A percentile compares a stretch with the other conserved stretches of the same genome.
Conservation (phyloP, 495 filamentous ascomycete species). For the Penicillium ucsense region DNA sequence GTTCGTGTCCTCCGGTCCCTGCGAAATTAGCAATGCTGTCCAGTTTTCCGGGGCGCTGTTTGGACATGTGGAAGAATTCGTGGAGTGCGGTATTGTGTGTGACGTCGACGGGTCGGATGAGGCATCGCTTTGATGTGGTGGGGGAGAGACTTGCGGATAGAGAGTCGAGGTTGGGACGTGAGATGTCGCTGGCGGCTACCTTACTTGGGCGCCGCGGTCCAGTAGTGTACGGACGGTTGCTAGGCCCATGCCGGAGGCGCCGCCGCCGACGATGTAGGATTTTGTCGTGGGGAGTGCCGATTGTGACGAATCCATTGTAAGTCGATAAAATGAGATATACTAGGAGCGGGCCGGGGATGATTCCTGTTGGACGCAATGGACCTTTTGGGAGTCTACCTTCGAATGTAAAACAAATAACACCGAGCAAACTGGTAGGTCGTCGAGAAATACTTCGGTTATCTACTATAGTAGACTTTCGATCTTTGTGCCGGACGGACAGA, state of each 20-base stretch:
- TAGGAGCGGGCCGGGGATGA: too few relatives aligned
- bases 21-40: not conserved
- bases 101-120: not conserved
- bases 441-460: too few relatives aligned
- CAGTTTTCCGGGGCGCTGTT: not conserved
- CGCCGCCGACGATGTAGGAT: not conserved
- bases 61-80: not conserved
- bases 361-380: too few relatives aligned
- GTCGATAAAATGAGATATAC: too few relatives aligned
- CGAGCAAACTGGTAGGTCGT: too few relatives aligned
- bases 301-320: too few relatives aligned
- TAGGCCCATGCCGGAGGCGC: not conserved
- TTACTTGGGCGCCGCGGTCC: not conserved
- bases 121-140: not conserved
- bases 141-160: not conserved
- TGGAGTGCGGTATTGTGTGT: not conserved
- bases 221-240: not conserved
- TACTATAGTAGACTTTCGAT: too few relatives aligned
- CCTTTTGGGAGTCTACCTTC: too few relatives aligned
- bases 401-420: too few relatives aligned
- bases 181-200: not conserved
- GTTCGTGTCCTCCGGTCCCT: not conserved
- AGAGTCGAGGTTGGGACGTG: not conserved
- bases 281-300: constrained; percentile 1
- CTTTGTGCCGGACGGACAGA: too few relatives aligned